These are phyloP conservation scores for Akanthomyces dipterigenus DNA, from an alignment of 2,329 filamentous ascomycete species.

Conservation along the genomic window DNA sequence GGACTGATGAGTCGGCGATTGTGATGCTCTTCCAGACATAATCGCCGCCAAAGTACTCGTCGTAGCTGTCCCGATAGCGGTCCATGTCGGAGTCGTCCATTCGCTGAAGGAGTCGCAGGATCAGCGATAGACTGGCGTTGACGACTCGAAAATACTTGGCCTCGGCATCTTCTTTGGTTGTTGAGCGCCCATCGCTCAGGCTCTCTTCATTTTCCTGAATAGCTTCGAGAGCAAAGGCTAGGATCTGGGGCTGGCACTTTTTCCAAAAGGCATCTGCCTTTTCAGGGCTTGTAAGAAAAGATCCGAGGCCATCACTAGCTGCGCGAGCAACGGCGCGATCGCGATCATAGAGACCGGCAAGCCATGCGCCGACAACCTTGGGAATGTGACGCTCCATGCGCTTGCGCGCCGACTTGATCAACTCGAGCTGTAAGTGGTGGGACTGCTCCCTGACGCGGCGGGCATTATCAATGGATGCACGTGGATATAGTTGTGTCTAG, in stretches of 20 bases:
- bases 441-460: conserved; percentile 82
- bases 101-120: conserved; percentile 45
- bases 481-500: conserved; percentile 79
- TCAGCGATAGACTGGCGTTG: conserved; percentile 47
- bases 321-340: conserved; percentile 70
- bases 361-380: conserved; percentile 78
- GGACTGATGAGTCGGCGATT: conserved; percentile 48
- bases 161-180: conserved; percentile 76
- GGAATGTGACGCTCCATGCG: conserved; percentile 76
- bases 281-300: conserved; percentile 71
- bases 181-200: conserved; percentile 81
- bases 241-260: conserved; percentile 71
- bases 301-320: conserved; percentile 68
- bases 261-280: conserved; percentile 73
- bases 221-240: conserved; percentile 76
- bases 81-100: conserved; percentile 46
- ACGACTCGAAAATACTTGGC: conserved; percentile 77
- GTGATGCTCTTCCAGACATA: conserved; percentile 61
- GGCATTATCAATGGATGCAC: conserved; percentile 82
- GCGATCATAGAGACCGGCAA: conserved; percentile 80
- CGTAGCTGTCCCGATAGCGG: conserved; percentile 56
- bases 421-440: conserved; percentile 62
- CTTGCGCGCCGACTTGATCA: conserved; percentile 63
- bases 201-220: conserved; percentile 74
- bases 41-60: conserved; percentile 59